Percentiles rank a stretch among this genome's conserved stretches.
Evolutionary conservation across 768 basidiomycete genomes (phyloP).

Genomic region (Kwoniella botswanensis): DNA sequence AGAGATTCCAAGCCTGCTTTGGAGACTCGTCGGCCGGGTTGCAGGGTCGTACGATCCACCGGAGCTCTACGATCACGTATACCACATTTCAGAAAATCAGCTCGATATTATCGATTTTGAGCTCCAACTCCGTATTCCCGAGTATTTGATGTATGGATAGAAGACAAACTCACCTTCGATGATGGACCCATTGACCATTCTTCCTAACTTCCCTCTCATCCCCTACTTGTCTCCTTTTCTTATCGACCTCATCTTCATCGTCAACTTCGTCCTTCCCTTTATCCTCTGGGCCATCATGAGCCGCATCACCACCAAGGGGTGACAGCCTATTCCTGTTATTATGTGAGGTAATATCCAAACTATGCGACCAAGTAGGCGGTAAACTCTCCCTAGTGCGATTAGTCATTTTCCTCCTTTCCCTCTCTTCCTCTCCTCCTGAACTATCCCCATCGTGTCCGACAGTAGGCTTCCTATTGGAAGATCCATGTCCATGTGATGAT

Average conservation of each 20-base stretch:
- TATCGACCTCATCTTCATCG: constrained; percentile 10
- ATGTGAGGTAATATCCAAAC: constrained; percentile 47
- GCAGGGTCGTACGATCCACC: constrained; percentile 83
- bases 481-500: neutral
- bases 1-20: constrained; percentile 81
- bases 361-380: constrained; percentile 63
- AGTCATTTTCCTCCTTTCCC: constrained; percentile 63
- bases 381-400: constrained; percentile 77
- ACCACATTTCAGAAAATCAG: neutral
- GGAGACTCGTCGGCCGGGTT: constrained; percentile 86
- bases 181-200: constrained; percentile 83
- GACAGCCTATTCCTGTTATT: constrained; percentile 19
- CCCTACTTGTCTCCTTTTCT: constrained; percentile 21
- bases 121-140: neutral
- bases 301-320: neutral
- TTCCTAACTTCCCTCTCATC: constrained; percentile 83
- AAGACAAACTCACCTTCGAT: constrained; percentile 63
- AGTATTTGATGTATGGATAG: neutral
- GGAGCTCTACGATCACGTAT: constrained; percentile 64
- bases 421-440: constrained; percentile 56
- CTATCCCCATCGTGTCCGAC: constrained; percentile 34
- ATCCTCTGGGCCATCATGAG: constrained; percentile 16
- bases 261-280: constrained; percentile 54
- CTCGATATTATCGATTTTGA: neutral
- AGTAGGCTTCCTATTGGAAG: neutral